Evolutionary conservation across 2,329 filamentous ascomycete species (phyloP), one percentile per base, ranked within the genome.

Genomic region (Fusarium continuum): DNA sequence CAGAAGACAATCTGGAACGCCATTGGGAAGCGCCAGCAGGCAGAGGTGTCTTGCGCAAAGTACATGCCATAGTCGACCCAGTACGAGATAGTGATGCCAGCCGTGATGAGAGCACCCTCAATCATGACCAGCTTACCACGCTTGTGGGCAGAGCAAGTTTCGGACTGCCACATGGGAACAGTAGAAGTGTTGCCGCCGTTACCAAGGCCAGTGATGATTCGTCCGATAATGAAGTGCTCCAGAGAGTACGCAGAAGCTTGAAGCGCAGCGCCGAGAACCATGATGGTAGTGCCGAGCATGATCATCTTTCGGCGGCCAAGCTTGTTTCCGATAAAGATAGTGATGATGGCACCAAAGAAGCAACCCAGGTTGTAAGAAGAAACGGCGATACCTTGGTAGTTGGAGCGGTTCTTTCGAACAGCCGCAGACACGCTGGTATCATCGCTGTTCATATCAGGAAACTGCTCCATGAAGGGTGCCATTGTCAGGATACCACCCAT

Each of bases 401-500:
- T 82, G 3, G 84, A 81, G 16, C 83, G 80, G 51, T 73, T 68
- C 28, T 77, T 76, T 43, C 73, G 73, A 49, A 79, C 71, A 2
- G 70, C 48, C 1, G 63, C 28, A 36, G 72, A 70, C 16, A 76
- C 71, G 82, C 81, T 57, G 1, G 60, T 58, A n/a, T 69, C 70
- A 4, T 67, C 82, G 6, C 82, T 76, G 17, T 82, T 77, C 69
- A 67, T 79, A 5, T 83, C 84, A 32, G 85, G 76, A 74, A 89
- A 89, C 69, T 83, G 85, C 2, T 70, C 55, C 16, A 88, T 78
- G 72, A 89, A 88, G 65, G 85, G 77, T 23, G 78, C 76, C 9
- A 93, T 83, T 4, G 89, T 91, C 53, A 94, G 79, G 63, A 94
- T 86, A 53, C 88, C 88, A 39, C 88, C 90, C 82, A 91, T 92